Percentiles rank a stretch among this genome's conserved stretches.
Evolutionary conservation across 2,329 filamentous ascomycete species (phyloP).

Genomic region (Fusarium pseudoanthophilum): DNA sequence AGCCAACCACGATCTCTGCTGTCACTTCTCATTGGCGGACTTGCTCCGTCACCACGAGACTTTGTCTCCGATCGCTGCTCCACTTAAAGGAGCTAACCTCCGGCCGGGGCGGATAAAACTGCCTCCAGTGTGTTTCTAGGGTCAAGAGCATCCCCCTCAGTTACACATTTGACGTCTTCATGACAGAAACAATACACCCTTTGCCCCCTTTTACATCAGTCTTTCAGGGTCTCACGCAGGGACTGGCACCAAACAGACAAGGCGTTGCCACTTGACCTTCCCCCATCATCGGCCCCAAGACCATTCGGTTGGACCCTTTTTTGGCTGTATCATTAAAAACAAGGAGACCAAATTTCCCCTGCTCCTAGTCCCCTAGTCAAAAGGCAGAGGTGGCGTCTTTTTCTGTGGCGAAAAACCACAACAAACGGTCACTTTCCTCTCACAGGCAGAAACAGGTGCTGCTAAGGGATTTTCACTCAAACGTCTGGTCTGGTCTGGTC

Average conservation of each 20-base stretch:
- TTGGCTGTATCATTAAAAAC: not conserved
- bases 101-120: conserved; percentile 14
- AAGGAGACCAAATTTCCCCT: conserved; percentile 10
- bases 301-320: not conserved
- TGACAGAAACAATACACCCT: not conserved
- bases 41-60: conserved; percentile 11
- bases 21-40: conserved; percentile 12
- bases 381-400: conserved; percentile 15
- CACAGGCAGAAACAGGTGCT: conserved; percentile 9
- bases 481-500: conserved; percentile 8
- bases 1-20: not conserved
- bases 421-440: conserved; percentile 5
- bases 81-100: not conserved
- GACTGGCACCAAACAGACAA: not conserved
- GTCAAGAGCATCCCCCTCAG: not conserved
- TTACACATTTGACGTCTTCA: conserved; percentile 16
- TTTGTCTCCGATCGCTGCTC: not conserved
- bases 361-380: not conserved
- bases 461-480: conserved; percentile 19
- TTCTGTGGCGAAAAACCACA: conserved; percentile 22
- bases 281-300: not conserved
- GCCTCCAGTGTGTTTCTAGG: not conserved
- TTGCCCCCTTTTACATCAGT: conserved; percentile 1
- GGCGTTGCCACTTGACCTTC: not conserved
- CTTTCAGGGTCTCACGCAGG: conserved; percentile 27